These are phyloP conservation scores for Physcomitrium patens DNA, from an alignment of 225 moss, liverwort and hornwort species.

Conservation along the genomic window DNA sequence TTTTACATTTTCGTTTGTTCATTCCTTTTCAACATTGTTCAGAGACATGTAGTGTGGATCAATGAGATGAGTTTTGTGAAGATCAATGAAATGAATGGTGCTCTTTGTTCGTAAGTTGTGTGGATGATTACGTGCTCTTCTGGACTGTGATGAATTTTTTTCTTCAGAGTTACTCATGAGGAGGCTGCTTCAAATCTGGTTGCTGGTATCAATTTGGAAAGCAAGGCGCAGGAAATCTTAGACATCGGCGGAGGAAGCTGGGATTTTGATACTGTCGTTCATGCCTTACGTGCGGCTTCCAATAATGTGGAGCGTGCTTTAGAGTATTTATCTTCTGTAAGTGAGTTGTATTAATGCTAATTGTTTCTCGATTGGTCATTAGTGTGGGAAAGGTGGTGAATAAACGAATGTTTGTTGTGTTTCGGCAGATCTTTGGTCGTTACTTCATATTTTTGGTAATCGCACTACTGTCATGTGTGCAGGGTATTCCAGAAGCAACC, in stretches of 20 bases:
- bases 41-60: background rate
- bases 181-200: conserved; percentile 77
- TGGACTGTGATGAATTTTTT: conserved; percentile 7
- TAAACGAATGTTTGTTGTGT: background rate
- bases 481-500: conserved; percentile 79
- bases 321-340: conserved; percentile 81
- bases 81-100: background rate
- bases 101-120: background rate
- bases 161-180: conserved; percentile 57
- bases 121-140: background rate
- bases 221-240: conserved; percentile 68
- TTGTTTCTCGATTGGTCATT: background rate
- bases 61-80: background rate
- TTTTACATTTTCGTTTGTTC: background rate
- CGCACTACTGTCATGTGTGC: conserved; percentile 12
- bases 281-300: conserved; percentile 78
- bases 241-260: conserved; percentile 86
- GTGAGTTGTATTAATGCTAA: background rate
- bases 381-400: background rate
- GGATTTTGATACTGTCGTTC: conserved; percentile 76
- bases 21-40: background rate
- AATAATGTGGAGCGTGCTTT: conserved; percentile 85
- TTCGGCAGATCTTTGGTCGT: background rate
- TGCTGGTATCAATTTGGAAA: conserved; percentile 62
- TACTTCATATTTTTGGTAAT: background rate